Evolutionary conservation across 2,329 filamentous ascomycete genomes (phyloP).

Genomic region (Coccinonectria pachysandricola): DNA sequence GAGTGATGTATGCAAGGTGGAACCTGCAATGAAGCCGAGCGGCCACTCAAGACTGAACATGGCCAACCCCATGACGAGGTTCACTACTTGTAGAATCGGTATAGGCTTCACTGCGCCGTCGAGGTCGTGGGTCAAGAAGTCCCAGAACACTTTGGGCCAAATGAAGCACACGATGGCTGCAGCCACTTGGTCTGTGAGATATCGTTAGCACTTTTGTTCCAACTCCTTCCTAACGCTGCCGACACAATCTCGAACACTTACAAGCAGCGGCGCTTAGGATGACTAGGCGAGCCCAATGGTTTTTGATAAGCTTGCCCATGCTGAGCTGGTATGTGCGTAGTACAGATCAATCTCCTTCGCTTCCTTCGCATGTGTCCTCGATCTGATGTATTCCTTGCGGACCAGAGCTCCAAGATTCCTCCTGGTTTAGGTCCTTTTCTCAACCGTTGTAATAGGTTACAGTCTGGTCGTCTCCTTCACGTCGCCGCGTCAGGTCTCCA

Average conservation of each 20-base stretch:
- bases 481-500: too few species aligned
- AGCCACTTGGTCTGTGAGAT: conserved; percentile 65
- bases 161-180: conserved; percentile 83
- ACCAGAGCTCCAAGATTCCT: conserved; percentile 1
- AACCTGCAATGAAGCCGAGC: conserved; percentile 64
- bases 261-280: conserved; percentile 73
- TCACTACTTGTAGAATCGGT: conserved; percentile 84
- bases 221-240: too few species aligned
- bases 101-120: conserved; percentile 77
- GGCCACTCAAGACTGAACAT: conserved; percentile 90
- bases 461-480: too few species aligned
- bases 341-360: conserved; percentile 7
- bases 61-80: conserved; percentile 69
- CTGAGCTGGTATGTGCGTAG: conserved; percentile 15
- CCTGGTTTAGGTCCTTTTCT: conserved; percentile 1
- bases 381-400: conserved; percentile 3
- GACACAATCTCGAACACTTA: too few species aligned
- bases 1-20: conserved; percentile 73
- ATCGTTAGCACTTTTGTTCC: too few species aligned
- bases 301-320: conserved; percentile 99
- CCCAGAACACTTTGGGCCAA: conserved; percentile 99
- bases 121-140: conserved; percentile 85
- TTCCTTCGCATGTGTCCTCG: conserved; percentile 6
- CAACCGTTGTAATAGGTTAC: conserved; percentile 5
- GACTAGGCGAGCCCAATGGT: conserved; percentile 95